These are phyloP conservation scores for Hypomyces perniciosus DNA, from an alignment of 2,329 filamentous ascomycete genomes.

Conservation along the genomic window DNA sequence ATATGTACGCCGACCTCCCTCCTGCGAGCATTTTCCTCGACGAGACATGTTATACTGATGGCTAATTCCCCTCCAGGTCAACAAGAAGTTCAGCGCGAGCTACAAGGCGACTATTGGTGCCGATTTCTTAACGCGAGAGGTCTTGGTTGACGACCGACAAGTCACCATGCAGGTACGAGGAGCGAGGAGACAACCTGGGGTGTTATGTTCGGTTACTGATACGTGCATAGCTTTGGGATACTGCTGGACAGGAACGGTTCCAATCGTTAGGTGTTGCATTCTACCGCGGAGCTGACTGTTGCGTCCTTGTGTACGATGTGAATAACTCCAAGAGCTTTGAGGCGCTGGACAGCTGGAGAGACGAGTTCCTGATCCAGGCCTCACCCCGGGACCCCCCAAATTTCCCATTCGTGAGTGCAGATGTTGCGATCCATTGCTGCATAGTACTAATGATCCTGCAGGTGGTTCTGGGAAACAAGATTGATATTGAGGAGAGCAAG, in stretches of 20 bases:
- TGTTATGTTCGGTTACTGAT: constrained; percentile 12
- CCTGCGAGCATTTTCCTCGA: constrained; percentile 2
- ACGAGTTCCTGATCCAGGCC: constrained; percentile 96
- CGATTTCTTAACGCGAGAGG: constrained; percentile 97
- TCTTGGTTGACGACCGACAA: constrained; percentile 90
- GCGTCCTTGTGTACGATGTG: constrained; percentile 95
- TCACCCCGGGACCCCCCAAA: constrained; percentile 94
- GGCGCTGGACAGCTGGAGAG: constrained; percentile 94
- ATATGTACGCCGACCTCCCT: constrained; percentile 68
- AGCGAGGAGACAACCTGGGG: constrained; percentile 2
- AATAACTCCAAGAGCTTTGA: constrained; percentile 99
- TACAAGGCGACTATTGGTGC: constrained; percentile 99
- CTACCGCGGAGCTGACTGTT: constrained; percentile 96
- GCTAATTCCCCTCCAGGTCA: constrained; percentile 60
- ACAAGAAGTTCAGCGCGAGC: constrained; percentile 99
- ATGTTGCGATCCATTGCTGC: too few relatives aligned
- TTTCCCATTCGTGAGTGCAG: constrained; percentile 75
- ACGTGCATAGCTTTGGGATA: constrained; percentile 78
- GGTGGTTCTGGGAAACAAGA: constrained; percentile 98
- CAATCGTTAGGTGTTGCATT: constrained; percentile 96
- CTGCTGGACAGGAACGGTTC: constrained; percentile 93
- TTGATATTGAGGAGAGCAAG: constrained; percentile 97
- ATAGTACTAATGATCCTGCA: constrained; percentile 30
- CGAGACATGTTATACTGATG: constrained; percentile 11
- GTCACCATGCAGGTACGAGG: constrained; percentile 89